phyloP scores from a whole-genome alignment of 495 filamentous ascomycete species.

The Xanthoparmelia taractica region DNA sequence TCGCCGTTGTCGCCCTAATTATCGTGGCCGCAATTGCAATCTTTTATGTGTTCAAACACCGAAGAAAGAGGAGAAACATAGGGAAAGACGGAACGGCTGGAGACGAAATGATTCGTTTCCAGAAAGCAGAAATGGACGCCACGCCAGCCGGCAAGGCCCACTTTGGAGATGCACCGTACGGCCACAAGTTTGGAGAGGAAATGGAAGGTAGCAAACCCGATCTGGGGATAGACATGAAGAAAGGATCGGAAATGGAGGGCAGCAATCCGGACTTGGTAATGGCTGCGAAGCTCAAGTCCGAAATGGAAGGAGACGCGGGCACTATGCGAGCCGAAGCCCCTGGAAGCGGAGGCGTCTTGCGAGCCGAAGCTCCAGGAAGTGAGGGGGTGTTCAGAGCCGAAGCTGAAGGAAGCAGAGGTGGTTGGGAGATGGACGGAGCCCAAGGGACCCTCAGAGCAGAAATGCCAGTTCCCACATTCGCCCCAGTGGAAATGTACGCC shows the following conservation, averaged over 20 bases:
- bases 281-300: conserved; percentile 1
- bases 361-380: conserved; percentile 3
- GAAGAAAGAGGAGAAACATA: conserved; percentile 11
- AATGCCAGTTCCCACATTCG: conserved; percentile 11
- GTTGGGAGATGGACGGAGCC: conserved; percentile 23
- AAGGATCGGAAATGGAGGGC: conserved; percentile 21
- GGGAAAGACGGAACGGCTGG: neutral
- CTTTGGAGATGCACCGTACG: conserved; percentile 9
- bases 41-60: conserved; percentile 10
- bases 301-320: conserved; percentile 20
- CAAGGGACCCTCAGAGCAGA: conserved; percentile 14
- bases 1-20: conserved; percentile 13
- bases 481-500: conserved; percentile 22
- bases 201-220: conserved; percentile 19
- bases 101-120: conserved; percentile 10
- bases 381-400: conserved; percentile 1
- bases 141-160: conserved; percentile 8
- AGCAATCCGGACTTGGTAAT: conserved; percentile 8
- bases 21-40: conserved; percentile 5
- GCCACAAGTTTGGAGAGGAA: conserved; percentile 16
- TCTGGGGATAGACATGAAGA: conserved; percentile 5
- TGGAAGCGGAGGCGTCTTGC: conserved; percentile 8
- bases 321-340: conserved; percentile 14
- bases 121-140: conserved; percentile 22
- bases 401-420: conserved; percentile 7